Evolutionary conservation across 179 eudicot genomes (phyloP), one percentile per base, ranked within the genome.

Genomic region (Patellifolia procumbens): DNA sequence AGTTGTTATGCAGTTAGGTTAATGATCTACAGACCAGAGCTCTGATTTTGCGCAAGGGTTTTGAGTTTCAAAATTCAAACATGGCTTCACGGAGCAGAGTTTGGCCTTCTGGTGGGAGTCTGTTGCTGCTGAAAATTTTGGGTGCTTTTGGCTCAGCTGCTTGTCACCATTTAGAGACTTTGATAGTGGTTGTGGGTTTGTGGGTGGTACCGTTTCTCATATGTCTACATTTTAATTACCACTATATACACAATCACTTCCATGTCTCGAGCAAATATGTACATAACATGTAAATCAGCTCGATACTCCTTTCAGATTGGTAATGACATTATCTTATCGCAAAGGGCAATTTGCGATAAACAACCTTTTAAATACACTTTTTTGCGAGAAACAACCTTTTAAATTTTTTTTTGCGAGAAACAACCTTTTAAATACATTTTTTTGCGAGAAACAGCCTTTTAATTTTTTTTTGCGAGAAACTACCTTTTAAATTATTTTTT

Each of bases 221-320:
- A 8, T 56, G 61, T 59, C 19, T 29, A 19, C 65, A 60, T 60
- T 12, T 29, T 31, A 3, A 4, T 13, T 20, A 8, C 13, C n/a
- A 15, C 37, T 2, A 17, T 15, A n/a, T 67, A 16, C 24, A 16
- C 13, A 11, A 15, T 46, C 13, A 8, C n/a, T 19, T 29, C 29
- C 48, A 42, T 42, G 70, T 22, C 49, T 22, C 49, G n/a, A 39
- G n/a, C 7, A n/a, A 65, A 65, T 34, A 49, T 45, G 72, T 68
- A 68, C 39, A 69, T 69, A n/a, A 48, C 45, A 15, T 69, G 73
- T 69, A 48, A 69, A 69, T 48, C 11, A 29, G 29, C 39, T 24
- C 20, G 7, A 7, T 15, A 12, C 42, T 22, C 26, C 13, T 20
- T 8, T 34, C 5, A 0, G 31, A 22, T 1, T 67, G 34, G 22